A percentile compares a stretch with the other conserved stretches of the same genome.
Evolutionary conservation across 192 early-diverging fungal species (phyloP).

Genomic region (Podila epicladia): DNA sequence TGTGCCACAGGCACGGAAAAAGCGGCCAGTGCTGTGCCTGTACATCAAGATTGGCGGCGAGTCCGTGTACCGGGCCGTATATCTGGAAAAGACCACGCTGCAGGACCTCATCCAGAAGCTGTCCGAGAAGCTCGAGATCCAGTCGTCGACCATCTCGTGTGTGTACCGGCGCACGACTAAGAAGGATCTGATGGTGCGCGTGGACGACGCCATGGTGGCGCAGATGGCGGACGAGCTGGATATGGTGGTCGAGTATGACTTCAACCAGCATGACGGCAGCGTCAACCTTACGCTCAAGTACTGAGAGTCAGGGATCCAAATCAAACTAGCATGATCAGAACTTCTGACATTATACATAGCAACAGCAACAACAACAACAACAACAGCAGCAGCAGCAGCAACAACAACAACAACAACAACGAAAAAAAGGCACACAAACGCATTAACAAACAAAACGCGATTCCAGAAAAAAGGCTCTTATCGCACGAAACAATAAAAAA

Average conservation of each 20-base stretch:
- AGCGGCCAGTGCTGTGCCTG: slow-evolving; percentile 58
- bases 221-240: slow-evolving; percentile 73
- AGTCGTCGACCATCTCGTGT: slow-evolving; percentile 44
- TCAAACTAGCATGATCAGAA: not conserved
- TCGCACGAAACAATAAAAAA: slow-evolving; percentile 5
- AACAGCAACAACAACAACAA: too few relatives aligned
- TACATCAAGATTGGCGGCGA: slow-evolving; percentile 67
- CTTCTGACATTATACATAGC: not conserved
- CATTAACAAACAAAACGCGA: not conserved
- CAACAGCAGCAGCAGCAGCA: not conserved
- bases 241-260: slow-evolving; percentile 65
- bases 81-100: slow-evolving; percentile 66
- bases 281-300: slow-evolving; percentile 57
- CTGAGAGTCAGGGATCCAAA: slow-evolving; percentile 9
- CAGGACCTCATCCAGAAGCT: slow-evolving; percentile 63
- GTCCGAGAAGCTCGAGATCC: slow-evolving; percentile 58
- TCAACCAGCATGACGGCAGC: slow-evolving; percentile 52
- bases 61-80: slow-evolving; percentile 67
- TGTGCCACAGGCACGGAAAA: slow-evolving; percentile 58
- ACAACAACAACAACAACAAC: too few relatives aligned
- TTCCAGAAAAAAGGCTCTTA: not conserved
- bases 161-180: slow-evolving; percentile 60
- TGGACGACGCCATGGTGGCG: slow-evolving; percentile 67
- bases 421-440: not conserved
- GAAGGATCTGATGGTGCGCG: slow-evolving; percentile 59